phyloP scores from a whole-genome alignment of 2,329 filamentous ascomycete species.

The Cercospora beticola region DNA sequence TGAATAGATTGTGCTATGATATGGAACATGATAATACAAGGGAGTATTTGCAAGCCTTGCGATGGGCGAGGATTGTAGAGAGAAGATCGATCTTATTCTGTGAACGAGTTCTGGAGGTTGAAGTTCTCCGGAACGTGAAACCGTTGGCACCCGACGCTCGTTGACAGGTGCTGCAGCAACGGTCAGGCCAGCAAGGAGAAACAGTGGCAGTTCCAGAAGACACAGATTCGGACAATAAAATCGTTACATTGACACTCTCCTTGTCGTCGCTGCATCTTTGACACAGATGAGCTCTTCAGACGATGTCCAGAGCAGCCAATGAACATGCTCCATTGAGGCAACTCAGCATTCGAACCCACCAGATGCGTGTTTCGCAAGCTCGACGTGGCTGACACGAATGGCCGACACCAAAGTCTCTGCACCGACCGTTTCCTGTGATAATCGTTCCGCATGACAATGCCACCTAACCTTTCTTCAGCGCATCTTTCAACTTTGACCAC shows the following conservation, averaged over 20 bases:
- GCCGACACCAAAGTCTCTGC: background rate
- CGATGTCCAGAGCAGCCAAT: background rate
- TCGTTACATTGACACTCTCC: background rate
- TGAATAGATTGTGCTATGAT: background rate
- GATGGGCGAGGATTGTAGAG: background rate
- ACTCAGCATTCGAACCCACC: background rate
- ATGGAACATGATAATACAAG: background rate
- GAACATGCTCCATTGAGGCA: background rate
- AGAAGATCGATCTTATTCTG: background rate
- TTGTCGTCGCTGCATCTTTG: background rate
- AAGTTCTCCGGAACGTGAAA: background rate
- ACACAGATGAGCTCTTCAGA: background rate
- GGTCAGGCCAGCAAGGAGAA: background rate
- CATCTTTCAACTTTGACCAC: slow-evolving; percentile 7
- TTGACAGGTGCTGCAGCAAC: background rate
- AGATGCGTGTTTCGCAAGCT: background rate
- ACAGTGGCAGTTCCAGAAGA: background rate
- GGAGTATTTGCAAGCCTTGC: background rate
- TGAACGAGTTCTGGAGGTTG: background rate
- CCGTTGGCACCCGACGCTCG: background rate
- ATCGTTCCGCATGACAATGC: background rate
- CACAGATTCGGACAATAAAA: background rate
- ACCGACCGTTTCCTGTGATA: background rate
- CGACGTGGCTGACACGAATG: background rate
- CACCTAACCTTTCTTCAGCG: background rate